Evolutionary conservation across 371 early-diverging fungal genomes (phyloP), one percentile per base, ranked within the genome.

Genomic region (Capillidium heterosporum): DNA sequence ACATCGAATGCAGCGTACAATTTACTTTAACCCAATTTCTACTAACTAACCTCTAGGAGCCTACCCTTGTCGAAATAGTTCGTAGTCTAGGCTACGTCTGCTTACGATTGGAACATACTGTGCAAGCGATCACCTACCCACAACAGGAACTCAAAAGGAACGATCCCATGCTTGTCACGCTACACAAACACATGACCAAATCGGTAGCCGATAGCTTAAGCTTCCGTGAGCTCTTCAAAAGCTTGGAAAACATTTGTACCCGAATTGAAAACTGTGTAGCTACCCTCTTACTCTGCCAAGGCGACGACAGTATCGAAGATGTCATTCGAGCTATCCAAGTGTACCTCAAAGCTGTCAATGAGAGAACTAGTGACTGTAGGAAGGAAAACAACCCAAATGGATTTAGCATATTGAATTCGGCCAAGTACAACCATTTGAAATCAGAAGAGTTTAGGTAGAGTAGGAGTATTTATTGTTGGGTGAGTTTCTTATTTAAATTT

Each of bases 191-290:
- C 15, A 39, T 53, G 32, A 53, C 17, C 8, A 2, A 19, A 17
- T 35, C 53, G n/a, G 8, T 40, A n/a, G 10, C 35, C 31, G 53
- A 31, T 39, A 32, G 11, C 15, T 27, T 31, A n/a, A 21, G 15
- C 10, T 53, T n/a, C 29, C 53, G 15, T 10, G 53, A 53, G 21
- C n/a, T 53, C 10, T 15, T 53, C 39, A 53, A 53, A 39, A 53
- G 10, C 35, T 8, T 53, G 21, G 53, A 53, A 4, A 35, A n/a
- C 10, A 15, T 53, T 5, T 53, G 53, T 24, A 19, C 39, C 23
- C 31, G 53, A 21, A 53, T 53, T 39, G 53, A 53, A 39, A 35
- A 35, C 35, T 35, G 35, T 35, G 35, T 35, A 7, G 13, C 4
- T 13, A 35, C 35, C 13, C 35, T 35, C 4, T 4, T 13, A 4